Base-by-base conservation (phyloP, 2,329 filamentous ascomycete species). In the Raffaelea arxii region DNA sequence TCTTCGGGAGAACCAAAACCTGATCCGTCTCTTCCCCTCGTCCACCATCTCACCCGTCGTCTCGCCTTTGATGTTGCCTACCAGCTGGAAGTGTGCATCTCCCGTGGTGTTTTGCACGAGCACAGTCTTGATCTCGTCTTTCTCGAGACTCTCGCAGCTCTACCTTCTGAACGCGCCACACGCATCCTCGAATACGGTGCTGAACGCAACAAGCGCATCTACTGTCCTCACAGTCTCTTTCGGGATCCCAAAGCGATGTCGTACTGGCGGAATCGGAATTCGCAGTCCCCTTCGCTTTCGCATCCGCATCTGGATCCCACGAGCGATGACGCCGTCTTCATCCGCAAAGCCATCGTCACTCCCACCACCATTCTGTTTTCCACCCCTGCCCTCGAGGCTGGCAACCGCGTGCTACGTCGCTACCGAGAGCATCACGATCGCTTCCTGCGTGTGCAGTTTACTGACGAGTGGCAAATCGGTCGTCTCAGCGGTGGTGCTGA, bases 61-160 rank as follows among this genome's bases (percentile, higher is more conserved):
- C 68, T 91, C 4, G 67, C 77, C 0, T 96, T 89, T 51, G 66
- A 79, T 1, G 77, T 95, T 2, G 77, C 87, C 16, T 98, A 97
- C 58, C 89, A 95, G 60, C 75, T 98, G 0, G 91, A 98, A 61
- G 90, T 88, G 0, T 97, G 91, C 59, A 73, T 97, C n/a, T 94
- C 90, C 0, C 78, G 84, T 24, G 80, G 82, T 1, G 71, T 80
- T 22, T 66, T 98, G 12, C 83, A 82, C 45, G 91, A 96, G 60
- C 78, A 87, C 58, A 84, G 76, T 41, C 74, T 97, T 39, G 74
- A 69, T 1, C 60, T 64, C 2, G 71, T 78, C 3, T 97, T 97
- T 53, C 65, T 94, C 2, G 59, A 70, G 24, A 72, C 66, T 37
- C 70, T 97, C 4, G 60, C 66, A 2, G 56, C 65, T 0, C 65